phyloP scores from a whole-genome alignment of 208 protist genomes.

The Leishmania aethiopica region DNA sequence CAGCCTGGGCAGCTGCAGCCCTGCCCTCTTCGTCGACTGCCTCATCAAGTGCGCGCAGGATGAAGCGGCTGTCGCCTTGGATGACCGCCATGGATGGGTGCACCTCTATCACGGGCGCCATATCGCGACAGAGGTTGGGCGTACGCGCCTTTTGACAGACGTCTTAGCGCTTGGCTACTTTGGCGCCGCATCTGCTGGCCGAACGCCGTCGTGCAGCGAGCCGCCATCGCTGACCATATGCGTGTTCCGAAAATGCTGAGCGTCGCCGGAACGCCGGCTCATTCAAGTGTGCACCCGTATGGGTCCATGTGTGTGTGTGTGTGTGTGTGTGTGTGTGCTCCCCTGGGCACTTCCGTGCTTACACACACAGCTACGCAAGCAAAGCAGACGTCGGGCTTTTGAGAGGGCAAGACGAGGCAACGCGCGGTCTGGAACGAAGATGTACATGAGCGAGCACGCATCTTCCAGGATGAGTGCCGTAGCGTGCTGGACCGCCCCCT shows the following conservation, averaged over 20 bases:
- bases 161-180: slow-evolving; percentile 17
- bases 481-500: neutral
- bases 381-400: neutral
- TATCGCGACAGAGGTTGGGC: slow-evolving; percentile 16
- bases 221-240: slow-evolving; percentile 27
- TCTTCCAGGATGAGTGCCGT: neutral
- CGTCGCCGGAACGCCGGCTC: neutral
- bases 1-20: slow-evolving; percentile 24
- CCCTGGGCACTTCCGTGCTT: neutral
- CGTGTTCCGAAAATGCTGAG: slow-evolving; percentile 36
- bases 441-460: neutral
- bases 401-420: neutral
- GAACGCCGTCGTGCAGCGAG: neutral
- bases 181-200: neutral
- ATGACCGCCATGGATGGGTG: slow-evolving; percentile 35
- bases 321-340: neutral
- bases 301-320: neutral
- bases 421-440: neutral
- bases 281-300: neutral
- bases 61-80: slow-evolving; percentile 28
- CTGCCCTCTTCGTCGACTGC: slow-evolving; percentile 35
- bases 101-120: slow-evolving; percentile 38
- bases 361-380: neutral
- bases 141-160: slow-evolving; percentile 19
- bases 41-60: slow-evolving; percentile 38